Conservation (phyloP, 441 rosid species). For the Geranium incanum region DNA sequence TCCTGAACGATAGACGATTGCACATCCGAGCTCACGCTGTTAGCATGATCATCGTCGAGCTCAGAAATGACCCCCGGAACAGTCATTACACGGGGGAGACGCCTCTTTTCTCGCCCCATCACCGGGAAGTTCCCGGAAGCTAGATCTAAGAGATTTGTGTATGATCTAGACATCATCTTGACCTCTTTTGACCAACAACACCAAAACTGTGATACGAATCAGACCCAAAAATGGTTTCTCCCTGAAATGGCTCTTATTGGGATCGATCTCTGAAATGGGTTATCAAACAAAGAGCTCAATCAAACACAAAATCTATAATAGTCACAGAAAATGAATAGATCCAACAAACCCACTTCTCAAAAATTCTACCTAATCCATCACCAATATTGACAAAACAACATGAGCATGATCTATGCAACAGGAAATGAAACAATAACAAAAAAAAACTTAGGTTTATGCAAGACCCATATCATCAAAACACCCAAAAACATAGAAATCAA, state of each 20-base stretch:
- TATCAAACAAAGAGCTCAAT: constrained; percentile 22
- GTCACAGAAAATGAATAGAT: too few species aligned
- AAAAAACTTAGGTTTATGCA: constrained; percentile 1
- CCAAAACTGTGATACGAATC: background rate
- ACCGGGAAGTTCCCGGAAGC: constrained; percentile 50
- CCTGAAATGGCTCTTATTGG: constrained; percentile 16
- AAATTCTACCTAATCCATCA: background rate
- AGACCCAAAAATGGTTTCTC: background rate
- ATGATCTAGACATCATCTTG: constrained; percentile 51
- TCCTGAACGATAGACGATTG: constrained; percentile 39
- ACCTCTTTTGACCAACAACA: constrained; percentile 13
- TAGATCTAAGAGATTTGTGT: constrained; percentile 41
- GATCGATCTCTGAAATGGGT: constrained; percentile 44
- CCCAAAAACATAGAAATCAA: constrained; percentile 1
- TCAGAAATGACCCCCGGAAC: constrained; percentile 38
- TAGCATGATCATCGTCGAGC: constrained; percentile 29
- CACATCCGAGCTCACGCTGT: constrained; percentile 39
- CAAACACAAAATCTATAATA: background rate
- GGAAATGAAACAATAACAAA: constrained; percentile 14
- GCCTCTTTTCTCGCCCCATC: constrained; percentile 25
- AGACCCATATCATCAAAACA: constrained; percentile 11
- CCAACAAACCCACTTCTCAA: constrained; percentile 1
- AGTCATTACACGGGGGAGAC: constrained; percentile 18
- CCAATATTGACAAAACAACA: constrained; percentile 1
- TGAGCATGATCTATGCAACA: background rate